A percentile compares a stretch with the other conserved stretches of the same genome.
Evolutionary conservation across 2,329 filamentous ascomycete genomes (phyloP).

Genomic region (Stagonosporopsis cucurbitacearum): DNA sequence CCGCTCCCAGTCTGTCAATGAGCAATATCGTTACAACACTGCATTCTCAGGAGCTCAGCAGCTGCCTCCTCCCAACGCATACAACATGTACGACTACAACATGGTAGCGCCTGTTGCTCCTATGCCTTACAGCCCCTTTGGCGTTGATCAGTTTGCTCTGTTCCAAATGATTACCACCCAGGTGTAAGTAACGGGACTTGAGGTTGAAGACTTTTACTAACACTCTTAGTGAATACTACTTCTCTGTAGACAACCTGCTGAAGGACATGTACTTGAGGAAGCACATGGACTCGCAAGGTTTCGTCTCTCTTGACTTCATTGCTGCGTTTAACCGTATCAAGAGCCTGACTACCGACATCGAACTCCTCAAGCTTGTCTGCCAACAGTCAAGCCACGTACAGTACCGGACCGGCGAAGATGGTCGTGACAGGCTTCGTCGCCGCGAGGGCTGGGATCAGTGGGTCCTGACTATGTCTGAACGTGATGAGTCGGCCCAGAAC

Average conservation of each 20-base stretch:
- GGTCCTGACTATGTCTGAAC: conserved; percentile 73
- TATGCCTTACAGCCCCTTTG: conserved; percentile 64
- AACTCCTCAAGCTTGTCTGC: conserved; percentile 77
- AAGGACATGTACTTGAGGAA: conserved; percentile 89
- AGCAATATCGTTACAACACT: conserved; percentile 54
- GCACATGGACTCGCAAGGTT: conserved; percentile 95
- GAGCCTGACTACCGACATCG: conserved; percentile 72
- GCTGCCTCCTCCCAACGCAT: conserved; percentile 56
- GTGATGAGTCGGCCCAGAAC: conserved; percentile 75
- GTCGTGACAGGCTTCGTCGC: conserved; percentile 77
- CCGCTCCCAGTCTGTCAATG: conserved; percentile 67
- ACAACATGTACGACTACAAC: conserved; percentile 64
- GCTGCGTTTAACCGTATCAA: conserved; percentile 86
- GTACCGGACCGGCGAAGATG: conserved; percentile 75
- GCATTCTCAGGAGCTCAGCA: conserved; percentile 46
- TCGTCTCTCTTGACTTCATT: conserved; percentile 80
- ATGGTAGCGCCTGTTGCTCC: conserved; percentile 64
- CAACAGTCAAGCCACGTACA: conserved; percentile 76
- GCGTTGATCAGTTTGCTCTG: conserved; percentile 63
- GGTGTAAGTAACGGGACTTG: conserved; percentile 51
- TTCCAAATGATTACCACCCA: conserved; percentile 67
- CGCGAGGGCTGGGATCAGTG: conserved; percentile 80
- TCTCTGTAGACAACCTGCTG: conserved; percentile 92
- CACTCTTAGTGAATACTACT: conserved; percentile 83
- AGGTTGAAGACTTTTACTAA: conserved; percentile 33